Conservation (phyloP, 2,329 filamentous ascomycete species). For the Penicillium sp. region DNA sequence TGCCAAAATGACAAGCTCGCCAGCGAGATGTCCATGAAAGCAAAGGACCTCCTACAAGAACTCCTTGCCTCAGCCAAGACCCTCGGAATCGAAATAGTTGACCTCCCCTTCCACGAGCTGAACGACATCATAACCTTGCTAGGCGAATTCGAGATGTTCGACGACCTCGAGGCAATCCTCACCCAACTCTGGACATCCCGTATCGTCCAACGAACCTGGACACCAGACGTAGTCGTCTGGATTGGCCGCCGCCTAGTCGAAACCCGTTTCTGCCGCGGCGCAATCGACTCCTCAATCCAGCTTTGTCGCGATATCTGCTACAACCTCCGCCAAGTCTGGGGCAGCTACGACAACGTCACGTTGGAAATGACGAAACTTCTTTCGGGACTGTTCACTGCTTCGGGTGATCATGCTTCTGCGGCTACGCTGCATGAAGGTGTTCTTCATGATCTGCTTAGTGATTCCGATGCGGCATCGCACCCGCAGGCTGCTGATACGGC, state of each 20-base stretch:
- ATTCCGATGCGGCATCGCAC: slow-evolving; percentile 22
- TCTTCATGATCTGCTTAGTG: slow-evolving; percentile 30
- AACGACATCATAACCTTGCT: slow-evolving; percentile 40
- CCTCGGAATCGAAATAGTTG: slow-evolving; percentile 34
- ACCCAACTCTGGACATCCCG: slow-evolving; percentile 49
- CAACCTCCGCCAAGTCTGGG: slow-evolving; percentile 56
- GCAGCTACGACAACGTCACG: slow-evolving; percentile 48
- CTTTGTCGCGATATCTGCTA: slow-evolving; percentile 57
- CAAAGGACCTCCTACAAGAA: slow-evolving; percentile 35
- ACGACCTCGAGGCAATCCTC: slow-evolving; percentile 42
- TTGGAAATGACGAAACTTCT: slow-evolving; percentile 53
- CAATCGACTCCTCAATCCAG: slow-evolving; percentile 44
- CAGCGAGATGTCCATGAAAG: slow-evolving; percentile 33
- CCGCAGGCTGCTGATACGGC: slow-evolving; percentile 23
- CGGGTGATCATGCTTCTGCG: slow-evolving; percentile 31
- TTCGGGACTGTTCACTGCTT: slow-evolving; percentile 50
- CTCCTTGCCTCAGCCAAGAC: slow-evolving; percentile 31
- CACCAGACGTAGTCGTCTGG: slow-evolving; percentile 48
- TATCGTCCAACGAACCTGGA: slow-evolving; percentile 48
- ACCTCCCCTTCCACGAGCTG: slow-evolving; percentile 35
- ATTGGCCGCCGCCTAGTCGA: slow-evolving; percentile 56
- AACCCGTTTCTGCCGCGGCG: slow-evolving; percentile 52
- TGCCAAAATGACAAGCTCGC: slow-evolving; percentile 28
- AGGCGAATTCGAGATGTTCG: slow-evolving; percentile 39
- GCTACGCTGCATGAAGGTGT: slow-evolving; percentile 32